These are phyloP conservation scores for Termitomyces sp. DNA, from an alignment of 768 basidiomycete genomes.

Conservation along the genomic window DNA sequence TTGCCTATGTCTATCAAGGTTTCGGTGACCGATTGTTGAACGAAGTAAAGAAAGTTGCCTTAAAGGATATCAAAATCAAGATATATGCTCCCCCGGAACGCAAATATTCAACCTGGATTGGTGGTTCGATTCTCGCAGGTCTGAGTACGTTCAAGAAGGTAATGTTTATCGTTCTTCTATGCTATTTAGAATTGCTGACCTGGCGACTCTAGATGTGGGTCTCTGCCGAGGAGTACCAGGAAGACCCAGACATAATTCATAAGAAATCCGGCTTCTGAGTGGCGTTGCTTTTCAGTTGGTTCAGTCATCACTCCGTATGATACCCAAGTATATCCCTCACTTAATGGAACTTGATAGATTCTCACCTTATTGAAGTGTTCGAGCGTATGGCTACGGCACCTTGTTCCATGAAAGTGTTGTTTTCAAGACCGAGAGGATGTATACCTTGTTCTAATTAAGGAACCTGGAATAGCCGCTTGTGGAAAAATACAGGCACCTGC, in stretches of 20 bases:
- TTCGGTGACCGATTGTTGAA: slow-evolving; percentile 96
- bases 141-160: slow-evolving; percentile 98
- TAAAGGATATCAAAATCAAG: slow-evolving; percentile 98
- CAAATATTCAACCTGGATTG: slow-evolving; percentile 97
- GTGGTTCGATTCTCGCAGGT: slow-evolving; percentile 94
- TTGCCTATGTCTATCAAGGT: slow-evolving; percentile 36
- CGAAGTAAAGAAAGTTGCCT: slow-evolving; percentile 92
- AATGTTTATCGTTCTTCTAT: slow-evolving; percentile 8
- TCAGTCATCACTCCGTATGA: slow-evolving; percentile 15
- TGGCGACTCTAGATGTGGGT: slow-evolving; percentile 86
- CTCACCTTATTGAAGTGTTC: background rate
- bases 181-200: slow-evolving; percentile 9
- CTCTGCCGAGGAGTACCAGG: slow-evolving; percentile 97
- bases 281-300: slow-evolving; percentile 16
- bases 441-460: too few relatives aligned
- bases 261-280: slow-evolving; percentile 84
- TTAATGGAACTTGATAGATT: slow-evolving; percentile 3
- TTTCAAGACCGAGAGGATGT: too few relatives aligned
- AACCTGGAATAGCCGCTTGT: background rate
- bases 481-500: background rate
- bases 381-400: too few relatives aligned
- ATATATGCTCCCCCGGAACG: slow-evolving; percentile 99
- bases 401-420: too few relatives aligned
- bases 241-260: slow-evolving; percentile 98
- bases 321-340: slow-evolving; percentile 24